Conservation (phyloP, 768 basidiomycete species). For the Omphalotus guepiniiformis region DNA sequence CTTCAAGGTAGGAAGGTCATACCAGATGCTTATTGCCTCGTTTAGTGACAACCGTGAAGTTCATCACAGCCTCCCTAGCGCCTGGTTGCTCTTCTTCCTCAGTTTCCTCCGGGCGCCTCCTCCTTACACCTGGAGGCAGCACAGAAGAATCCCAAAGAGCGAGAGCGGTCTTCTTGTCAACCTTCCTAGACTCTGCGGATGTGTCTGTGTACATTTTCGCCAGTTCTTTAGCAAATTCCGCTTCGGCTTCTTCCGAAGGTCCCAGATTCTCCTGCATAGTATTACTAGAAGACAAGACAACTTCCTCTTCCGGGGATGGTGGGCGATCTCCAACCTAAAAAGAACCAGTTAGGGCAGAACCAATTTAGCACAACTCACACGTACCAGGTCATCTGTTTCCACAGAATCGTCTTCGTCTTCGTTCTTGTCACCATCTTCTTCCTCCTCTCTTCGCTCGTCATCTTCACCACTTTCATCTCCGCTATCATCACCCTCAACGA, state of each 20-base stretch:
- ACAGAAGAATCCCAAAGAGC: conserved; percentile 89
- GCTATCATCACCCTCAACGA: conserved; percentile 42
- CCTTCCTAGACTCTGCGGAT: conserved; percentile 75
- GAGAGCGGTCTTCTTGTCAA: conserved; percentile 84
- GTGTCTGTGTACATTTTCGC: conserved; percentile 92
- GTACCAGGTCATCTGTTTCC: conserved; percentile 44
- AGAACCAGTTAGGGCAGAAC: neutral
- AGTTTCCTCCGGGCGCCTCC: conserved; percentile 58
- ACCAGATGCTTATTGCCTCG: conserved; percentile 92
- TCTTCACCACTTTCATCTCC: conserved; percentile 55
- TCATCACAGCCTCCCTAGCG: conserved; percentile 58
- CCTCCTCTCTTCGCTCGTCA: conserved; percentile 38
- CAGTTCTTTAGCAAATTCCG: conserved; percentile 92
- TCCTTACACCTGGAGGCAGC: conserved; percentile 59
- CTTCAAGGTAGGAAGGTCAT: conserved; percentile 19
- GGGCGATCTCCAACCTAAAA: conserved; percentile 60
- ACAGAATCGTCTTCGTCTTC: conserved; percentile 58
- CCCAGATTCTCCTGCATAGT: conserved; percentile 67
- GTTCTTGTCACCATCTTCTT: conserved; percentile 36
- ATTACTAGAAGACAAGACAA: conserved; percentile 58
- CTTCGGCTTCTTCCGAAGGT: conserved; percentile 84
- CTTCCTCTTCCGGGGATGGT: conserved; percentile 78
- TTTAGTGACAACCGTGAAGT: conserved; percentile 90
- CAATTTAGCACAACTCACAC: neutral
- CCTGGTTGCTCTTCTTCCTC: conserved; percentile 45